Base-by-base conservation (phyloP, 106 monocot species). In the Dendrobium huoshanense region DNA sequence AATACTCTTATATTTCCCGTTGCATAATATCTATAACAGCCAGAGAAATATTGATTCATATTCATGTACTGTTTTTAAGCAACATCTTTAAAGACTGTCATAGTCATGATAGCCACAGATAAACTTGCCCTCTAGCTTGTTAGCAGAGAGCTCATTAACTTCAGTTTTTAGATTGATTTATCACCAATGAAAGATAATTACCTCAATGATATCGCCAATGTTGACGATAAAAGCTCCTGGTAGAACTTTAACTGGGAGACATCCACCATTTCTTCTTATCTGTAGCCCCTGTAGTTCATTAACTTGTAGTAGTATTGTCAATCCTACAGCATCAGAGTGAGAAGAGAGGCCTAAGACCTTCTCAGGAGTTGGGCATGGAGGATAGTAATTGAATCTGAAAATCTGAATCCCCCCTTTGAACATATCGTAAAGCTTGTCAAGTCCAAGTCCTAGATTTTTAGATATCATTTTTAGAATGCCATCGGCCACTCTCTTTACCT, bases 1-100 rank as follows among this genome's bases (percentile, higher is more conserved):
- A 18, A 90, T 75, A 80, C 90, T 90, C 54, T 79, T 88, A 20
- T 88, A 86, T 24, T 45, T 89, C 18, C 91, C 91, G 41, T 89
- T 91, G 77, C 75, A 85, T n/a, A 87, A n/a, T 42, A 89, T 88
- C 91, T 91, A 17, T 22, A 73, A 40, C 0, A 13, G 37, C 16
- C 25, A 67, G 8, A 67, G 7, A 31, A 67, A 29, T 67, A 11
- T 55, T 55, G 55, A 55, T 58, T 58, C 2, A 58, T 2, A 17
- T 67, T 67, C 10, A n/a, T 67, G 8, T 29, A 25, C 22, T 31
- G 1, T 2, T 45, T 7, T 45, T 7, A 7, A 9, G 9, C 45
- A 7, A 45, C 45, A 6, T 45, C 9, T 45, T 45, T 45, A 5
- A 7, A 45, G 45, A 45, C 9, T 45, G 45, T 9, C 9, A 45